Base-by-base conservation (phyloP, 169 alveolate genomes). In the Theileria parva region DNA sequence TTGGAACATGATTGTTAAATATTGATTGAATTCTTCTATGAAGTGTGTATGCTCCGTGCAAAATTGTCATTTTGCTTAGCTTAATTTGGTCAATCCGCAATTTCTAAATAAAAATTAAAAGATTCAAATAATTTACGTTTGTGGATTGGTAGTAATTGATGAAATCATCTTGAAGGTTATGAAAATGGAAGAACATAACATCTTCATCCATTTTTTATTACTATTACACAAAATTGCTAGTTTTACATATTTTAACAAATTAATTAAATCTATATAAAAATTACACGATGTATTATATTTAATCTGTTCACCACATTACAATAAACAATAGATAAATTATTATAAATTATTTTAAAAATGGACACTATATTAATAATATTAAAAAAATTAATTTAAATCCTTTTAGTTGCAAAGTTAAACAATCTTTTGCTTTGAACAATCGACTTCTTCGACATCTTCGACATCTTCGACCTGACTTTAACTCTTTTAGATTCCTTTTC, bases 91-190 rank as follows among this genome's bases (percentile, higher is more conserved):
- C 91, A 34, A 85, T 85, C 70, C 91, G 75, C 53, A 77, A 69
- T 53, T 78, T 85, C 91, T 85, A 76, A 27, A 25, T 9, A 44
- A n/a, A 23, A 69, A 21, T 2, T 28, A 17, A 27, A 11, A 39
- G 15, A 32, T 32, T 27, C 5, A 5, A n/a, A 15, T 1, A 37
- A 48, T 67, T 30, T 51, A 83, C 89, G 48, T 83, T 68, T 9
- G 77, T 83, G 25, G 89, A 39, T 13, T 74, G 75, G 27, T 83
- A 83, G 73, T 83, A 83, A 70, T 83, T 83, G 70, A 83, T 76
- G 76, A 77, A 83, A 70, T 83, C 86, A 44, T 83, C 89, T 60
- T 83, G 89, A 21, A 83, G 89, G 78, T 83, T 83, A 67, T 83
- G 85, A 50, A 83, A 70, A 32, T 77, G 89, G 78, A 83, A 83